phyloP scores from a whole-genome alignment of 805 yeast species.

The Ogataea haglerorum region DNA sequence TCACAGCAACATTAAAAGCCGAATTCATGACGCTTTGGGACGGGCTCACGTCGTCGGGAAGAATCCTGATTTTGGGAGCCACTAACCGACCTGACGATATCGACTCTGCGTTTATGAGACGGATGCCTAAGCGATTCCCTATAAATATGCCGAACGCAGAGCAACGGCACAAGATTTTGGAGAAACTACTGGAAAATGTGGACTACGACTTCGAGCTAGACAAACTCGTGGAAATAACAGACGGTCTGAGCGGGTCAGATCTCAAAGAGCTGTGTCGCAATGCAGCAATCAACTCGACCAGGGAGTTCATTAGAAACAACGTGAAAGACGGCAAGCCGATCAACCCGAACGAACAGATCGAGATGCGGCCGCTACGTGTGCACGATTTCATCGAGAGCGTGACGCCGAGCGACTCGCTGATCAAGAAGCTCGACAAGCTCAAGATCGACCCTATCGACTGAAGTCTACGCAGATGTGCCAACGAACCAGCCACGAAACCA shows the following conservation, averaged over 20 bases:
- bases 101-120: constrained; percentile 85
- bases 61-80: constrained; percentile 88
- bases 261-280: constrained; percentile 87
- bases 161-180: constrained; percentile 69
- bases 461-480: constrained; percentile 15
- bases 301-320: constrained; percentile 71
- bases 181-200: constrained; percentile 65
- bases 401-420: constrained; percentile 28
- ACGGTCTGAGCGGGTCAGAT: constrained; percentile 87
- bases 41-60: constrained; percentile 72
- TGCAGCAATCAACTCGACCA: constrained; percentile 85
- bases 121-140: constrained; percentile 88
- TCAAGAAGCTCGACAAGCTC: constrained; percentile 20
- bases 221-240: constrained; percentile 57
- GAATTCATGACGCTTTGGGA: constrained; percentile 99
- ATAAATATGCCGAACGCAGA: constrained; percentile 64
- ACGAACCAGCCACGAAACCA: not conserved
- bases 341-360: constrained; percentile 34
- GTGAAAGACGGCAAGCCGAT: constrained; percentile 39
- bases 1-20: constrained; percentile 90
- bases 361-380: constrained; percentile 61
- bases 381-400: constrained; percentile 54
- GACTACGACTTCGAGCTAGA: constrained; percentile 65
- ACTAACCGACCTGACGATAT: constrained; percentile 91
- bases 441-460: constrained; percentile 22